Base-by-base conservation (phyloP, 768 basidiomycete species). In the Tulasnella sp. region DNA sequence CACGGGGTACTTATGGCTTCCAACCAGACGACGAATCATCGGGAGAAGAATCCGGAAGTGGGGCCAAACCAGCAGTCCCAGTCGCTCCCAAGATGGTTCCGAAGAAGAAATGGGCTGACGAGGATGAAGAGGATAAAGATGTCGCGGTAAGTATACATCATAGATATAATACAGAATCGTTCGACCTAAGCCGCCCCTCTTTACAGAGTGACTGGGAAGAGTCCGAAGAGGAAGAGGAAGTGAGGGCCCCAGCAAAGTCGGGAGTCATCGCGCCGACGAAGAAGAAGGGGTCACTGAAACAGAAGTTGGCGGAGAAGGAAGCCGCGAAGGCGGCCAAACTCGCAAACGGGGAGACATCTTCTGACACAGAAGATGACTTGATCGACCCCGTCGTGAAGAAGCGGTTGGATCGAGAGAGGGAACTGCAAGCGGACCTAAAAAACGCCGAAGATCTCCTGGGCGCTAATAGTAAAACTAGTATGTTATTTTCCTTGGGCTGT, bases 121-220 rank as follows among this genome's bases (percentile, higher is more conserved):
- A 88, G 49, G 94, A 97, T 71, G 94, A 96, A 67, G 88, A 88
- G 67, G 91, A 94, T 0, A 84, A 84, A 11, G 80, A 83, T 23
- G 87, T 86, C 43, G 87, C 82, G 54, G 91, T 94, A 68, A 66
- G 87, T 78, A 23, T 58, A 13, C n/a, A n/a, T n/a, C n/a, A n/a
- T n/a, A n/a, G n/a, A n/a, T n/a, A n/a, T n/a, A n/a, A n/a, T n/a
- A n/a, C 47, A 32, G 51, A 45, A 64, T 63, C 62, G 11, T 34
- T 21, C 42, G 52, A 7, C 24, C 19, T 38, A 17, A 3, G 38
- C 19, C 52, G 19, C 24, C 19, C 3, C 29, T 44, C 32, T 21
- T 3, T 64, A 30, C 66, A 95, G 91, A 92, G 89, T 71, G 94
- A 96, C 72, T 98, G 95, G 95, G 94, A 98, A 66, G 88, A 77